Evolutionary conservation across 306 rosid species (phyloP), one percentile per base, ranked within the genome.

Genomic region (Inga laurina): DNA sequence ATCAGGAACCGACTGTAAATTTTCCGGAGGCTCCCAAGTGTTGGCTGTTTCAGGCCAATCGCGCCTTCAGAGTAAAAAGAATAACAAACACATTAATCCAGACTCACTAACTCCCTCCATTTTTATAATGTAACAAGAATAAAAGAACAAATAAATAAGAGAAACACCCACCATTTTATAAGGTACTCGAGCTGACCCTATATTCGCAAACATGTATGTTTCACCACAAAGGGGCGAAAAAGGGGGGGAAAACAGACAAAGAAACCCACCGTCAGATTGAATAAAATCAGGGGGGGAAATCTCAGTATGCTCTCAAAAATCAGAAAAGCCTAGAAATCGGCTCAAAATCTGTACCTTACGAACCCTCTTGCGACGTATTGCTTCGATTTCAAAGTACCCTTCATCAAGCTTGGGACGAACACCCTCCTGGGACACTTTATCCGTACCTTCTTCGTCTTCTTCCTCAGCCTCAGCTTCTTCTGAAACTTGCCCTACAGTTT

Each of bases 21-120:
- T 94, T 75, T 91, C 98, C 48, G 83, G 85, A 8, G 99, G 99
- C 88, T 96, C 99, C 99, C 99, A 96, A 18, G 99, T 96, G 81
- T 96, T 96, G 67, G 91, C 93, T 7, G 92, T 75, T 81, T 96
- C 98, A 3, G 97, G 92, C 99, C 99, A 96, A 72, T 90, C 97
- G 34, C 81, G 88, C 99, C 99, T 96, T 82, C 45, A 81, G 15
- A 10, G 22, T 82, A 3, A 69, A 74, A 82, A 68, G 61, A 74
- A 79, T 9, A 83, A 61, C 10, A 62, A 84, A 66, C 79, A 83
- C 65, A 71, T n/a, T 59, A 49, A 4, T 12, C 11, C 56, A 44
- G 37, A 19, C 44, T 44, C 56, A 71, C 54, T 52, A 65, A 9
- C 34, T 15, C 61, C 75, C n/a, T 67, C 54, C n/a, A 78, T 6